phyloP scores from a whole-genome alignment of 352 stramenopile genomes.

The Elongisporangium prolatum region DNA sequence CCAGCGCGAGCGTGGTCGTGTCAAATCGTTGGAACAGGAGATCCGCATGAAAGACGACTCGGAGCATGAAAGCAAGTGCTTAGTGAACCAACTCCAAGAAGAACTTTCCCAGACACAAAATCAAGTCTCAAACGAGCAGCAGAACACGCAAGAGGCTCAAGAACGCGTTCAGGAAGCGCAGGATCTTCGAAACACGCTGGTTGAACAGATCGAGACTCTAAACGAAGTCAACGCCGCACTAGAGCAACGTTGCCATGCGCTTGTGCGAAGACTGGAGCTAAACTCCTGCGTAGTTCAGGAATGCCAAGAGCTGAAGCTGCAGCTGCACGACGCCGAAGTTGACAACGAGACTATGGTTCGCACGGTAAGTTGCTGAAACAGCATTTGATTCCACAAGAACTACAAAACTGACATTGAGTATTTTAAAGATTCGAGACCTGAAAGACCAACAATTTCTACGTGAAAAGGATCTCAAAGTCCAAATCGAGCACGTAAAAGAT shows the following conservation, averaged over 20 bases:
- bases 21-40: conserved; percentile 55
- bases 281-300: conserved; percentile 36
- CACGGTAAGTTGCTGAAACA: conserved; percentile 22
- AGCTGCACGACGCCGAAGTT: conserved; percentile 53
- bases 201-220: conserved; percentile 63
- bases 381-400: too few species aligned
- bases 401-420: background rate
- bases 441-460: conserved; percentile 61
- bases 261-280: conserved; percentile 63
- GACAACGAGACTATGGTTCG: conserved; percentile 70
- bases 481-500: conserved; percentile 45
- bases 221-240: conserved; percentile 73
- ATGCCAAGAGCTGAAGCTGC: conserved; percentile 57
- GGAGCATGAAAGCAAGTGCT: conserved; percentile 21
- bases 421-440: conserved; percentile 52
- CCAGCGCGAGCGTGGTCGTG: conserved; percentile 43
- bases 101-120: conserved; percentile 51
- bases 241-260: conserved; percentile 61
- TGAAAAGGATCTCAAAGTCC: conserved; percentile 58
- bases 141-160: conserved; percentile 40
- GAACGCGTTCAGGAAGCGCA: conserved; percentile 46
- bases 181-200: conserved; percentile 43
- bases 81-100: conserved; percentile 41
- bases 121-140: conserved; percentile 45
- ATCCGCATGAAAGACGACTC: conserved; percentile 34